A percentile compares a stretch with the other conserved stretches of the same genome.
These are phyloP conservation scores for Coemansia sp. DNA, from an alignment of 192 early-diverging fungal species.

Conservation along the genomic window DNA sequence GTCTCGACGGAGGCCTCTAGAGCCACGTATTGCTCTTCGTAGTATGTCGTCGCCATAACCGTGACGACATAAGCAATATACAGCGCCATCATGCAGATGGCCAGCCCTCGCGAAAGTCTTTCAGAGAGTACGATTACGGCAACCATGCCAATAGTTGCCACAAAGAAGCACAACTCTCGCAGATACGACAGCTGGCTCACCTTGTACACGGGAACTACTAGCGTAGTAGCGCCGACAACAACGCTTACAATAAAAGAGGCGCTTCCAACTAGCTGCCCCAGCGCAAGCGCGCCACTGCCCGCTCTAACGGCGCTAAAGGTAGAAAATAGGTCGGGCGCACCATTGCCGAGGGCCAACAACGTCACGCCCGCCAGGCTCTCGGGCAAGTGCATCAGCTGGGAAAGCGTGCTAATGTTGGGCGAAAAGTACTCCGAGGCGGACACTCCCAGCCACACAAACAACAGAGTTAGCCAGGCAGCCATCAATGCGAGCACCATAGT, in stretches of 20 bases:
- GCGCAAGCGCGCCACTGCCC: conserved; percentile 72
- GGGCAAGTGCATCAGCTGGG: conserved; percentile 69
- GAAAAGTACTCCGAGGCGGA: conserved; percentile 85
- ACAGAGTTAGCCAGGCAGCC: conserved; percentile 68
- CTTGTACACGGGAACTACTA: conserved; percentile 71
- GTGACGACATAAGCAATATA: conserved; percentile 46
- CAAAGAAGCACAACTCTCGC: conserved; percentile 81
- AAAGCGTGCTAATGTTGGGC: conserved; percentile 83
- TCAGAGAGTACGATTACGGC: conserved; percentile 29
- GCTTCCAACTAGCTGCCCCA: conserved; percentile 92
- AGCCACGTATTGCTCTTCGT: conserved; percentile 24
- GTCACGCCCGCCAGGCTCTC: conserved; percentile 84
- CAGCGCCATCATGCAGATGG: conserved; percentile 44
- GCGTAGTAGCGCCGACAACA: conserved; percentile 80
- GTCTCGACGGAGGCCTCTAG: conserved; percentile 8
- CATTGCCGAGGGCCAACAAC: conserved; percentile 87
- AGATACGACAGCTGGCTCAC: conserved; percentile 69
- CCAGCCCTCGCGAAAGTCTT: conserved; percentile 30
- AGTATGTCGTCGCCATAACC: conserved; percentile 50
- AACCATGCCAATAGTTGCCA: conserved; percentile 31
- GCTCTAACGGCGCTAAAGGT: conserved; percentile 79
- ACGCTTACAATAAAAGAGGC: conserved; percentile 81
- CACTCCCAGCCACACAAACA: conserved; percentile 76
- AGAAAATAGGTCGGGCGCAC: conserved; percentile 88
- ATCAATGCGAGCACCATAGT: conserved; percentile 38